These are phyloP conservation scores for Dryas octopetala DNA, from an alignment of 306 rosid species.

Conservation along the genomic window DNA sequence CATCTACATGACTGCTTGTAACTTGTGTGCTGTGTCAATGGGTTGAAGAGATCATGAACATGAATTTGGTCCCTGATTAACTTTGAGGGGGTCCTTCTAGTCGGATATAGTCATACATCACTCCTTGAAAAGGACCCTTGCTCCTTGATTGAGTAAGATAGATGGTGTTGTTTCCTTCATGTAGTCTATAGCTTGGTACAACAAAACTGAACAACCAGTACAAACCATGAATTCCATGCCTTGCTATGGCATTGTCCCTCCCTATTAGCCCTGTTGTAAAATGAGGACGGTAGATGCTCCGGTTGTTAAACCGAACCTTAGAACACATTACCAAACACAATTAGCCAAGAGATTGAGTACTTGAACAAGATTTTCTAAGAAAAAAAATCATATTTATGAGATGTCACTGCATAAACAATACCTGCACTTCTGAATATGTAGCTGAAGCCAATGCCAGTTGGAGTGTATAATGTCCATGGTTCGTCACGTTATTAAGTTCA, in stretches of 20 bases:
- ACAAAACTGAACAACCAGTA: conserved; percentile 40
- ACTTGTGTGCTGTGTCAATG: no score
- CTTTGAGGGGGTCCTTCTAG: conserved; percentile 58
- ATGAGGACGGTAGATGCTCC: background rate
- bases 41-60: no score
- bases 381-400: no score
- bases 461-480: conserved; percentile 53
- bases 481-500: conserved; percentile 21
- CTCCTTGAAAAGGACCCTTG: conserved; percentile 36
- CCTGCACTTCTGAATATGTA: conserved; percentile 11
- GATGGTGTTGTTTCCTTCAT: conserved; percentile 50
- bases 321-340: conserved; percentile 6
- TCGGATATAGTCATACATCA: conserved; percentile 84
- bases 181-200: conserved; percentile 31
- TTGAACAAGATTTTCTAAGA: no score
- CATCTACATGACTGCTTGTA: no score
- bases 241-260: conserved; percentile 65
- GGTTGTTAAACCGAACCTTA: conserved; percentile 62
- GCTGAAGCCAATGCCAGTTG: conserved; percentile 72
- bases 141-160: conserved; percentile 54
- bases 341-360: background rate
- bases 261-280: conserved; percentile 52
- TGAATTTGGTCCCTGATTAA: background rate
- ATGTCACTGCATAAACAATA: background rate
- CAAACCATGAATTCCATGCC: conserved; percentile 84